Percentiles rank a stretch among this genome's conserved stretches.
Evolutionary conservation across 192 early-diverging fungal species (phyloP).

Genomic region (Dissophora ornata): DNA sequence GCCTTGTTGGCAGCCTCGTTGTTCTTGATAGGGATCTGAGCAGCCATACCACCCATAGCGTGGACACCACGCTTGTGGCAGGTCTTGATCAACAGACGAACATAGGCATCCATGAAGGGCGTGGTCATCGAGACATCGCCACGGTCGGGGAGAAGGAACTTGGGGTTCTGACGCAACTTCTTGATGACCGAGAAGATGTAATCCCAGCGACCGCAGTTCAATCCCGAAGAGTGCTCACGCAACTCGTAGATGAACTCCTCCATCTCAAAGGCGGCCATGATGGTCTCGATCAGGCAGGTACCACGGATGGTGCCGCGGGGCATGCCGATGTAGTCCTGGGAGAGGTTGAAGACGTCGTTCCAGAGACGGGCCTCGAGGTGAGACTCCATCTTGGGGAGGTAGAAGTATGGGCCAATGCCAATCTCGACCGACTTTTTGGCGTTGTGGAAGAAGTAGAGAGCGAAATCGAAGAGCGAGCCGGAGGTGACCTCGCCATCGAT

Average conservation of each 20-base stretch:
- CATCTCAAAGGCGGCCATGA: constrained; percentile 98
- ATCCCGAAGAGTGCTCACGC: constrained; percentile 97
- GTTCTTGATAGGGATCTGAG: constrained; percentile 98
- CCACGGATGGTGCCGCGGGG: constrained; percentile 97
- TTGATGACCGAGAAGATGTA: constrained; percentile 99
- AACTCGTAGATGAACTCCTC: constrained; percentile 99
- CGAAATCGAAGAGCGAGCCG: constrained; percentile 99
- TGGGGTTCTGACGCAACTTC: constrained; percentile 90
- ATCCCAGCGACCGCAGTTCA: constrained; percentile 99
- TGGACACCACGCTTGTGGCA: constrained; percentile 98
- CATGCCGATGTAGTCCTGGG: constrained; percentile 90
- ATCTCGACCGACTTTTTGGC: constrained; percentile 81
- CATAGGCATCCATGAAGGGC: constrained; percentile 99
- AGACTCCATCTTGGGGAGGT: constrained; percentile 99
- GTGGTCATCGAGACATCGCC: constrained; percentile 92
- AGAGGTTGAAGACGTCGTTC: constrained; percentile 97
- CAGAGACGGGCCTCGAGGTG: constrained; percentile 98
- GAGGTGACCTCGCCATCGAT: constrained; percentile 93
- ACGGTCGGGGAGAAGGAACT: constrained; percentile 92
- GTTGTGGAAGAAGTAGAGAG: constrained; percentile 99
- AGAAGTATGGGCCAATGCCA: constrained; percentile 98
- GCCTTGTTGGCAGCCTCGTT: constrained; percentile 88
- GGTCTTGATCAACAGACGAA: constrained; percentile 96
- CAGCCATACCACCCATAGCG: constrained; percentile 99
- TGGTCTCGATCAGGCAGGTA: constrained; percentile 98